Percentiles rank a stretch among this genome's conserved stretches.
phyloP scores from a whole-genome alignment of 129 eudicot genomes.

The Artemisia tridentata region DNA sequence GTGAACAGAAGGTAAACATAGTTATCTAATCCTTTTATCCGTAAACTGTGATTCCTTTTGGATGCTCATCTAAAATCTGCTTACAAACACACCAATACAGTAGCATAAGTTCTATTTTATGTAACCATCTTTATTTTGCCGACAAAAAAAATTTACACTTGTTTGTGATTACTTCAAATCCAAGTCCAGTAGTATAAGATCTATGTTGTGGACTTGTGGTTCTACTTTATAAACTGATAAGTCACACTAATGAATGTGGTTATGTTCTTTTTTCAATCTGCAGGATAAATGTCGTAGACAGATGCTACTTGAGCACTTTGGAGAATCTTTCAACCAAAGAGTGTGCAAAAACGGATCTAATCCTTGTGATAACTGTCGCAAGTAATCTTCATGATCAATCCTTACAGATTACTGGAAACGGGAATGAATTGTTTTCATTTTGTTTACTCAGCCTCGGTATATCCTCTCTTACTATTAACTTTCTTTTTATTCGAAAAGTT shows the following conservation, averaged over 20 bases:
- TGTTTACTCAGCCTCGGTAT: not conserved
- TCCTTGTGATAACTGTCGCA: slow-evolving; percentile 94
- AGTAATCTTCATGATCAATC: slow-evolving; percentile 42
- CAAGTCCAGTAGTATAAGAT: too few species aligned
- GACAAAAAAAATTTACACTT: too few species aligned
- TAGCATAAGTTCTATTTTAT: too few species aligned
- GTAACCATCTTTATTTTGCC: too few species aligned
- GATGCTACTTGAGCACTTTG: slow-evolving; percentile 78
- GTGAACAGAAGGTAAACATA: slow-evolving; percentile 71
- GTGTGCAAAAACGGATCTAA: slow-evolving; percentile 69
- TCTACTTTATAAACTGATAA: too few species aligned
- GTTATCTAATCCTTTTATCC: not conserved
- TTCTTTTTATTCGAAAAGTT: not conserved
- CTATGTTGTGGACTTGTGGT: too few species aligned
- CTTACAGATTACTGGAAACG: not conserved
- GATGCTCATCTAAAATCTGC: not conserved
- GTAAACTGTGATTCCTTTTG: not conserved
- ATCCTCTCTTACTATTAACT: not conserved
- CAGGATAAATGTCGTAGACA: slow-evolving; percentile 87
- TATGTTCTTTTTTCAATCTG: not conserved
- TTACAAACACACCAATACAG: not conserved
- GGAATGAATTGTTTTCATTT: not conserved
- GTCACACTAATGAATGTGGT: too few species aligned
- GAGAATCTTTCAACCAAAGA: slow-evolving; percentile 66
- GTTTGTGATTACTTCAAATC: too few species aligned